Evolutionary conservation across 306 rosid species (phyloP), one percentile per base, ranked within the genome.

Genomic region (Heteromeles arbutifolia): DNA sequence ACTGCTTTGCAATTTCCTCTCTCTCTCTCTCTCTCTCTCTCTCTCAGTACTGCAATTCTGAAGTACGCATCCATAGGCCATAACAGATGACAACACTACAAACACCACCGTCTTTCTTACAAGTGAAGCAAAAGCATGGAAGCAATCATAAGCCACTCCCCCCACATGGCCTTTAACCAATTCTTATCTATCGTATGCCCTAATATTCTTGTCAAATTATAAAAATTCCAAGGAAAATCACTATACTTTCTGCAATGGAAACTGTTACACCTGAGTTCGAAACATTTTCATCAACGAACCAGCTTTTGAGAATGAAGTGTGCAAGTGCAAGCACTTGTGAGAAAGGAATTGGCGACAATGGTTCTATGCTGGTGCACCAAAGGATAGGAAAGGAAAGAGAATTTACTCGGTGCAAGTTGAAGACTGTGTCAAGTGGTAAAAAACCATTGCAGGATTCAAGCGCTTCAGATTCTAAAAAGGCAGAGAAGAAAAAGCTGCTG

Each of bases 1-100:
- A 34, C 31, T 79, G 80, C 83, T 21, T 37, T 32, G 81, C 78
- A 83, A 63, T 72, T 83, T 79, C 84, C 81, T 61, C 67, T 13
- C 2, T 31, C 73, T 25, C 37, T 28, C n/a, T 52, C 13, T 28
- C 79, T 61, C 67, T 18, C 2, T 32, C 74, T 26, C 39, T 29
- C 22, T 53, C 14, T 26, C 14, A 59, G 19, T 8, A 29, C 63
- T 70, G 19, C 56, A 63, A 73, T 34, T 17, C 67, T 24, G 28
- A 37, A 24, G 3, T 26, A 53, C 12, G 75, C 32, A 34, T 32
- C 54, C 52, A 67, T 4, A 72, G 14, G 56, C 64, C 26, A 44
- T 41, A 50, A 58, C 54, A n/a, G 65, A 18, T 48, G 65, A 18
- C 25, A 29, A 8, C 34, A n/a, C 70, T 70, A 26, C 31, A 48